These are phyloP conservation scores for Apiotrichum veenhuisii DNA, from an alignment of 1,284 basidiomycete species.

Conservation along the genomic window DNA sequence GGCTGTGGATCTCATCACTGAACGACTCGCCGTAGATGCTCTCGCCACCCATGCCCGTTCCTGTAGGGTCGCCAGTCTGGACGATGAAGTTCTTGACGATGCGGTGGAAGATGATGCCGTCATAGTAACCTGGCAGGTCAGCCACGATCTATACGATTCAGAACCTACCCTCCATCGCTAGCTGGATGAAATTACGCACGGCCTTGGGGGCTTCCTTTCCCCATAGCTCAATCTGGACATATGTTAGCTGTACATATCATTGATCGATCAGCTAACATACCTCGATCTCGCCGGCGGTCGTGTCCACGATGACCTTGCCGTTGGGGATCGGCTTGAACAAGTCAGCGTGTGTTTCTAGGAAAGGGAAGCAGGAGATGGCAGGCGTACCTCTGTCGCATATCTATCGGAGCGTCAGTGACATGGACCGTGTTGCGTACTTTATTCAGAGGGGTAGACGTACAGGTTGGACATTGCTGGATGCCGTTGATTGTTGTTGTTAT, in stretches of 20 bases:
- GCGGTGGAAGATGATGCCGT: conserved; percentile 90
- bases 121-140: conserved; percentile 75
- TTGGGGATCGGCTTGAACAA: conserved; percentile 57
- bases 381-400: conserved; percentile 42
- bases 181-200: conserved; percentile 84
- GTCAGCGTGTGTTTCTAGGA: not conserved
- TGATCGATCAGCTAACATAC: conserved; percentile 20
- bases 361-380: not conserved
- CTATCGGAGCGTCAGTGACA: conserved; percentile 13
- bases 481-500: not conserved
- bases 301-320: conserved; percentile 82
- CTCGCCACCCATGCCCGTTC: conserved; percentile 85
- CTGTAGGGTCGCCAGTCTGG: conserved; percentile 90
- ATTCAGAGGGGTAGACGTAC: conserved; percentile 22
- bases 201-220: conserved; percentile 90
- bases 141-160: conserved; percentile 1
- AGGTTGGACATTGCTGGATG: conserved; percentile 28
- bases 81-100: conserved; percentile 75
- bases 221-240: conserved; percentile 75
- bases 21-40: conserved; percentile 90
- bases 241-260: not conserved
- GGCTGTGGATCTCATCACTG: conserved; percentile 88
- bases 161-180: conserved; percentile 84
- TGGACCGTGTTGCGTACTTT: not conserved
- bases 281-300: conserved; percentile 86